Evolutionary conservation across 768 basidiomycete species (phyloP), one percentile per base, ranked within the genome.

Genomic region (Kwoniella shandongensis): DNA sequence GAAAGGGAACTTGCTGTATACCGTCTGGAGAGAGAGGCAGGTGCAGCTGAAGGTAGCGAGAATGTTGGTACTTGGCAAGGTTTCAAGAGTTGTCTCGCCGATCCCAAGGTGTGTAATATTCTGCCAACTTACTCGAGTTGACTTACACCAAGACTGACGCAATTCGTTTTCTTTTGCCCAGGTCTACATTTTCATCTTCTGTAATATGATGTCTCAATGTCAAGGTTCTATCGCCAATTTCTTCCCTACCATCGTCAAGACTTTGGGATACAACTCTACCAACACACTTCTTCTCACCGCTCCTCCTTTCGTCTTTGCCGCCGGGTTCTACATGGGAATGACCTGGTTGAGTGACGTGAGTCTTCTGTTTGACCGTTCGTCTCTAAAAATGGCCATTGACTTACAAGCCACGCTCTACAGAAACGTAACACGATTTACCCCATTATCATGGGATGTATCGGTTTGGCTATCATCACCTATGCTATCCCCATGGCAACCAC

Each of bases 401-500:
- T n/a, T n/a, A n/a, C n/a, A n/a, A n/a, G n/a, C n/a, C n/a, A n/a
- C n/a, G n/a, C n/a, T n/a, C n/a, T n/a, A 17, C 20, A 65, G 60
- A 44, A 47, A 44, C 59, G 59, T 25, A 57, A 67, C 54, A 47
- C 51, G 13, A 60, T 72, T 27, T 72, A 69, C 59, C 27, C 39
- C 20, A 26, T 57, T 18, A 66, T 69, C 46, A 29, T 72, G n/a
- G 27, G 59, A 42, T 64, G 62, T 29, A 48, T 69, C n/a, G 23
- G n/a, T 39, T 38, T 61, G 48, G 59, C 62, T 12, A 40, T n/a
- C 39, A 36, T 57, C 30, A 66, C 57, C 36, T 70, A 70, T 47
- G 46, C 70, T 53, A 66, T 73, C 40, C n/a, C 64, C 11, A 29
- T 73, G 36, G 26, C 63, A 15, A 65, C 66, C 25, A 39, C 38